Conservation (phyloP, 1,284 basidiomycete genomes). For the Mycosarcoma mackinlayi region DNA sequence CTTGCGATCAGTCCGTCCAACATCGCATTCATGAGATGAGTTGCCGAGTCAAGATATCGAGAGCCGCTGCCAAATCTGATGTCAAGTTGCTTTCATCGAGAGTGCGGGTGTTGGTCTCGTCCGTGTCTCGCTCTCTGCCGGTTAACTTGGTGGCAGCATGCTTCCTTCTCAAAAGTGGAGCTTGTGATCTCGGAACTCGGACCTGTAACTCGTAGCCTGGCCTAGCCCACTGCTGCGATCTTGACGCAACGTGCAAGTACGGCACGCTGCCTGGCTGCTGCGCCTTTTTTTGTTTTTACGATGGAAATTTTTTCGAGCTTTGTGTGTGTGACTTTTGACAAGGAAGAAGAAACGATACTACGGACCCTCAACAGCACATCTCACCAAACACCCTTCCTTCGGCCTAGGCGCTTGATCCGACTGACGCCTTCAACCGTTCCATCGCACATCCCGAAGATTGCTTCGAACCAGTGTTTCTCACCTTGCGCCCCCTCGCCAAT, state of each 20-base stretch:
- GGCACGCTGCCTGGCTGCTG: conserved; percentile 13
- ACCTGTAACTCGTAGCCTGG: background rate
- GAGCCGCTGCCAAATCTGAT: too few relatives aligned
- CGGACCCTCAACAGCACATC: conserved; percentile 2
- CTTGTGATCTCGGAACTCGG: conserved; percentile 9
- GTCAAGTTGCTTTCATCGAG: background rate
- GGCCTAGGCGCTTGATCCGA: too few relatives aligned
- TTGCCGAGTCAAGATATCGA: too few relatives aligned
- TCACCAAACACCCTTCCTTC: background rate
- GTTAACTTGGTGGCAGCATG: too few relatives aligned
- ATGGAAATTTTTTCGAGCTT: conserved; percentile 23
- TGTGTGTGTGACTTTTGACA: conserved; percentile 9
- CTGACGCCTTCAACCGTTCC: too few relatives aligned
- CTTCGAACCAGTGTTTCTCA: too few relatives aligned
- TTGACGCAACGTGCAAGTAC: background rate
- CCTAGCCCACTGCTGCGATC: conserved; percentile 6
- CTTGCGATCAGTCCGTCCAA: conserved; percentile 27
- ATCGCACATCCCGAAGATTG: too few relatives aligned
- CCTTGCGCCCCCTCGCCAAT: too few relatives aligned
- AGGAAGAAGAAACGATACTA: background rate
- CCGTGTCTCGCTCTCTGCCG: too few relatives aligned
- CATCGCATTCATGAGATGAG: conserved; percentile 1
- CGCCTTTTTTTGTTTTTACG: conserved; percentile 1
- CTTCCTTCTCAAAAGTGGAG: conserved; percentile 10
- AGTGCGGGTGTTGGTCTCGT: background rate